Conservation (phyloP, 2,329 filamentous ascomycete species). For the Hymenoscyphus linearis region DNA sequence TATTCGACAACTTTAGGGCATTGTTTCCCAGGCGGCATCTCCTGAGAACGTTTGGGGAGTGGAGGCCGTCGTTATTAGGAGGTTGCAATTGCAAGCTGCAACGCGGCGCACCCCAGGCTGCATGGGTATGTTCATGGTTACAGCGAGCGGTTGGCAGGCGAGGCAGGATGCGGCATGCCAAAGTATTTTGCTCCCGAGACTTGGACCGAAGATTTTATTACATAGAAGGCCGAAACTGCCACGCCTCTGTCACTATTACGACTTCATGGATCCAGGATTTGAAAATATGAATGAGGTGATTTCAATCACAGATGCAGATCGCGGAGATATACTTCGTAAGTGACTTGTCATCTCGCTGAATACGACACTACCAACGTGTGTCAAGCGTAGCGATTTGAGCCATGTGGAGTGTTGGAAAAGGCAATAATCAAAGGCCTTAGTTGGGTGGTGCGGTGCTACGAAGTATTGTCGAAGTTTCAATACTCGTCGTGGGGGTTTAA, state of each 20-base stretch:
- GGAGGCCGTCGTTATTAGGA: slow-evolving; percentile 3
- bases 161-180: slow-evolving; percentile 1
- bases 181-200: slow-evolving; percentile 5
- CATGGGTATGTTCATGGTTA: not conserved
- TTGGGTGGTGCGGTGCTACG: not conserved
- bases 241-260: not conserved
- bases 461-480: not conserved
- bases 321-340: not conserved
- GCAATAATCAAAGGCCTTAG: not conserved
- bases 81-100: slow-evolving; percentile 3
- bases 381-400: not conserved
- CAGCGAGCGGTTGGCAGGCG: not conserved
- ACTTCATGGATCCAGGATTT: not conserved
- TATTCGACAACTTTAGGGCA: not conserved
- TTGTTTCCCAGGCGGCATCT: not conserved
- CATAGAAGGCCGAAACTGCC: not conserved
- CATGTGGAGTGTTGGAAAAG: not conserved
- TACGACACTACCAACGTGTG: not conserved
- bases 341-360: not conserved
- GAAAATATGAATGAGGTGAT: not conserved
- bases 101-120: not conserved
- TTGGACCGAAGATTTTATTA: slow-evolving; percentile 2
- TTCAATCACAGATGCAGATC: slow-evolving; percentile 2
- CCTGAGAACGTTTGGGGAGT: not conserved
- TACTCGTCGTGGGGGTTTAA: no score